Percentiles rank a stretch among this genome's conserved stretches.
These are phyloP conservation scores for Falciphora oryzae DNA, from an alignment of 2,329 filamentous ascomycete genomes.

Conservation along the genomic window DNA sequence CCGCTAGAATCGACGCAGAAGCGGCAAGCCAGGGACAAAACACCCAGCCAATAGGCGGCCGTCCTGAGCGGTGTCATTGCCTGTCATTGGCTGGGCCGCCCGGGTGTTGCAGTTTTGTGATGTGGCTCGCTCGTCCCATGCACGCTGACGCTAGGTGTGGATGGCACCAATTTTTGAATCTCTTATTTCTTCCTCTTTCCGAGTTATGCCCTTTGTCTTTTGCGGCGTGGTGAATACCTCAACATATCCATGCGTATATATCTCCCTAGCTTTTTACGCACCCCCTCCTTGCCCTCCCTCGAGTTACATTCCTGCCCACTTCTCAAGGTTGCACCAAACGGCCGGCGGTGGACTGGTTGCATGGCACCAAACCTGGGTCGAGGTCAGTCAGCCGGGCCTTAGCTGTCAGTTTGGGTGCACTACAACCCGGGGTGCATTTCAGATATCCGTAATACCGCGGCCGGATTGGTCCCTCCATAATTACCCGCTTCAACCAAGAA, in stretches of 20 bases:
- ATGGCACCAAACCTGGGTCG: not conserved
- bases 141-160: too few relatives aligned
- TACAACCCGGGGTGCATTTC: not conserved
- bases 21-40: not conserved
- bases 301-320: not conserved
- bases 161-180: not conserved
- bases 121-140: not conserved
- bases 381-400: not conserved
- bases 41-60: not conserved
- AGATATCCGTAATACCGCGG: not conserved
- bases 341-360: not conserved
- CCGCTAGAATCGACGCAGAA: conserved; percentile 5
- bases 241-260: too few relatives aligned
- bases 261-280: too few relatives aligned
- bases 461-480: conserved; percentile 1
- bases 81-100: not conserved
- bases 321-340: not conserved
- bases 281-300: not conserved
- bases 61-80: not conserved
- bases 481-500: not conserved
- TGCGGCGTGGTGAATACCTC: too few relatives aligned
- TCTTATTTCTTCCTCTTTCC: not conserved
- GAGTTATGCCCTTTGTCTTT: not conserved
- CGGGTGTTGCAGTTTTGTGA: not conserved
- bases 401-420: not conserved